phyloP scores from a whole-genome alignment of 306 rosid genomes.

The Cicer pinnatifidum region DNA sequence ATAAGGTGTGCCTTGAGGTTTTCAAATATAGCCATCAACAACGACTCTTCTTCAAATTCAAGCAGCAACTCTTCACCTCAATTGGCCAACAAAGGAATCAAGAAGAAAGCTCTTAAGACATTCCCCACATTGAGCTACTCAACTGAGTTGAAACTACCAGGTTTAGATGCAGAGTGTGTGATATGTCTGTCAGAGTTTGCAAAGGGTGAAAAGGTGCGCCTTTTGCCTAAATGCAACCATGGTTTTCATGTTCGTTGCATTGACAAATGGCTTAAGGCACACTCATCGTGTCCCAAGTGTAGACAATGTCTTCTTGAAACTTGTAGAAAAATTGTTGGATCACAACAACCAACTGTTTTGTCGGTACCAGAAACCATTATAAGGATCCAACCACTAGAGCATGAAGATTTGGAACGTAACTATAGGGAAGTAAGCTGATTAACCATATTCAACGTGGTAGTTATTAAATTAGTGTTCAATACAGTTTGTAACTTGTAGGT shows the following conservation, averaged over 20 bases:
- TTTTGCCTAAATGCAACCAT: slow-evolving; percentile 87
- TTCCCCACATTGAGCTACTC: slow-evolving; percentile 64
- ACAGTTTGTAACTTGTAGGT: slow-evolving; percentile 16
- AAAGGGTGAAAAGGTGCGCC: slow-evolving; percentile 62
- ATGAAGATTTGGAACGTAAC: slow-evolving; percentile 59
- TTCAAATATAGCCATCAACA: slow-evolving; percentile 50
- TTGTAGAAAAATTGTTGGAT: slow-evolving; percentile 68
- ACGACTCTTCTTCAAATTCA: slow-evolving; percentile 35
- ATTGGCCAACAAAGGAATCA: slow-evolving; percentile 59
- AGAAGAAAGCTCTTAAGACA: slow-evolving; percentile 73
- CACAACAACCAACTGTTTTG: slow-evolving; percentile 40
- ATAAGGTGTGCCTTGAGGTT: slow-evolving; percentile 74
- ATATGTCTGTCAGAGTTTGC: slow-evolving; percentile 77
- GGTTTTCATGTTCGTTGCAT: slow-evolving; percentile 85
- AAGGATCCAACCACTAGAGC: slow-evolving; percentile 61
- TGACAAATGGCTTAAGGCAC: slow-evolving; percentile 82
- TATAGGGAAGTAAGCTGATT: slow-evolving; percentile 50
- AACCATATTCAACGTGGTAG: not conserved
- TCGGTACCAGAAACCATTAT: slow-evolving; percentile 51
- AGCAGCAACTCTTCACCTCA: slow-evolving; percentile 24
- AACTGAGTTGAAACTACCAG: slow-evolving; percentile 53
- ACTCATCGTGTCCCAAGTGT: slow-evolving; percentile 92
- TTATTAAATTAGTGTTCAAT: not conserved
- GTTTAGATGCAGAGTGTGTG: slow-evolving; percentile 71
- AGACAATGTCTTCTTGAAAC: slow-evolving; percentile 77